Evolutionary conservation across 1,284 basidiomycete species (phyloP).

Genomic region (Fistulina hepatica): DNA sequence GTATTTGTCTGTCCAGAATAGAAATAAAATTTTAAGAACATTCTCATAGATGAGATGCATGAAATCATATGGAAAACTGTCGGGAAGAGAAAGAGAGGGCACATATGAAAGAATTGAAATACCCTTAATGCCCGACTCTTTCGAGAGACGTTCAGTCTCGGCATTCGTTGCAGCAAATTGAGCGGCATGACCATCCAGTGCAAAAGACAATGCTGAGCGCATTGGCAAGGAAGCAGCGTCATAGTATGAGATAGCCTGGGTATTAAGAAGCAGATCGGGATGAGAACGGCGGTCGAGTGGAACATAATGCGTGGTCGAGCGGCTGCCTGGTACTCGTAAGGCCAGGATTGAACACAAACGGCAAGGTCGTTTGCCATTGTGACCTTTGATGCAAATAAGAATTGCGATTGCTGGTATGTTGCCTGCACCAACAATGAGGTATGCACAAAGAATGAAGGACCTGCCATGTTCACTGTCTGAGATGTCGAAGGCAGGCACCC

Average conservation of each 20-base stretch:
- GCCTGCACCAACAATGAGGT: conserved; percentile 14
- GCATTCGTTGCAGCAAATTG: conserved; percentile 5
- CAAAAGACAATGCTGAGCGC: too few species aligned
- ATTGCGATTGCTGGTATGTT: conserved; percentile 18
- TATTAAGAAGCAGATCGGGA: conserved; percentile 13
- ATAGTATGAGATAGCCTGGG: conserved; percentile 8
- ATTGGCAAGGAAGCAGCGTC: conserved; percentile 4
- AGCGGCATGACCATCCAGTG: too few species aligned
- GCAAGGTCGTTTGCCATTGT: conserved; percentile 15
- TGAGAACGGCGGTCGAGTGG: conserved; percentile 13
- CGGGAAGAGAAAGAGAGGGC: conserved; percentile 8
- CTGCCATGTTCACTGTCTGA: background rate
- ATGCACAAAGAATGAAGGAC: conserved; percentile 12
- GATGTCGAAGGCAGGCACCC: conserved; percentile 13
- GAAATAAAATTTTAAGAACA: conserved; percentile 8
- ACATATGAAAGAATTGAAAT: conserved; percentile 11
- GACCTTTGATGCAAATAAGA: conserved; percentile 17
- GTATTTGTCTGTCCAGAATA: conserved; percentile 16
- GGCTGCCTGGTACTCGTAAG: conserved; percentile 2
- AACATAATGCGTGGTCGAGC: conserved; percentile 11
- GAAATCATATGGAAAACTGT: conserved; percentile 14
- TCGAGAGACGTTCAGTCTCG: conserved; percentile 9
- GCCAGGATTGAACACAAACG: conserved; percentile 13
- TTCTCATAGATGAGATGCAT: conserved; percentile 17
- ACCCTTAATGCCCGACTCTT: conserved; percentile 14